Percentiles rank a stretch among this genome's conserved stretches.
phyloP scores from a whole-genome alignment of 768 basidiomycete species.

The Dentipellis fragilis region DNA sequence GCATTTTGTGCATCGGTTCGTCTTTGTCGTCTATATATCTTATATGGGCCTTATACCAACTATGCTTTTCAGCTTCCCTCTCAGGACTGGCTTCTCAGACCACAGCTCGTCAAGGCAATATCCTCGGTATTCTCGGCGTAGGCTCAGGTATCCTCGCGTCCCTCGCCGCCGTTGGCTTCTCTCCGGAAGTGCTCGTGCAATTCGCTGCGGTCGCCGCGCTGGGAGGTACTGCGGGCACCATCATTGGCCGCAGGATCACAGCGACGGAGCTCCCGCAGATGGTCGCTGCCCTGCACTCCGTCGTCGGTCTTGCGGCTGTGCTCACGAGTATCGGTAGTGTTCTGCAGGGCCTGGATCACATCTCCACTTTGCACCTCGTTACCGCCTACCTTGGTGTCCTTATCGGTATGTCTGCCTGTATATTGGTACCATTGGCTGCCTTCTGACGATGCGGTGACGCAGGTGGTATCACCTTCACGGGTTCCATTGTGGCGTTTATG shows the following conservation, averaged over 20 bases:
- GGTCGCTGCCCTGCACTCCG: conserved; percentile 74
- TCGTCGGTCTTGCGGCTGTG: conserved; percentile 85
- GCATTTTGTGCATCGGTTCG: conserved; percentile 75
- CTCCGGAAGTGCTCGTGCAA: conserved; percentile 62
- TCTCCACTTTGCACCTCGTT: conserved; percentile 64
- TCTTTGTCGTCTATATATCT: background rate
- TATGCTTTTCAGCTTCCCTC: conserved; percentile 44
- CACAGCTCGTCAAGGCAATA: conserved; percentile 83
- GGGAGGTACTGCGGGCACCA: conserved; percentile 59
- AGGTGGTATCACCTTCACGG: conserved; percentile 84
- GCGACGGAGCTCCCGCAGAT: conserved; percentile 85
- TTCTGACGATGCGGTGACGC: conserved; percentile 1
- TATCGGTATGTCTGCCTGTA: conserved; percentile 40
- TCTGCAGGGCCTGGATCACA: conserved; percentile 52
- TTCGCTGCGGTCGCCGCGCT: conserved; percentile 69
- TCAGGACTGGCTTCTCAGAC: conserved; percentile 71
- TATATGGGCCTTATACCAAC: background rate
- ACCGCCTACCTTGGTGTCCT: conserved; percentile 82
- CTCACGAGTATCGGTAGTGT: conserved; percentile 81
- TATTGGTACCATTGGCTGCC: background rate
- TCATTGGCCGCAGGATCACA: conserved; percentile 76
- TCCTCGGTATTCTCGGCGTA: conserved; percentile 81
- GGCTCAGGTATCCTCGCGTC: conserved; percentile 74
- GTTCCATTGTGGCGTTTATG: conserved; percentile 82
- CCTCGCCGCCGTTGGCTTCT: conserved; percentile 74